Evolutionary conservation across 805 yeast species (phyloP), one percentile per base, ranked within the genome.

Genomic region (Spathaspora gorwiae): DNA sequence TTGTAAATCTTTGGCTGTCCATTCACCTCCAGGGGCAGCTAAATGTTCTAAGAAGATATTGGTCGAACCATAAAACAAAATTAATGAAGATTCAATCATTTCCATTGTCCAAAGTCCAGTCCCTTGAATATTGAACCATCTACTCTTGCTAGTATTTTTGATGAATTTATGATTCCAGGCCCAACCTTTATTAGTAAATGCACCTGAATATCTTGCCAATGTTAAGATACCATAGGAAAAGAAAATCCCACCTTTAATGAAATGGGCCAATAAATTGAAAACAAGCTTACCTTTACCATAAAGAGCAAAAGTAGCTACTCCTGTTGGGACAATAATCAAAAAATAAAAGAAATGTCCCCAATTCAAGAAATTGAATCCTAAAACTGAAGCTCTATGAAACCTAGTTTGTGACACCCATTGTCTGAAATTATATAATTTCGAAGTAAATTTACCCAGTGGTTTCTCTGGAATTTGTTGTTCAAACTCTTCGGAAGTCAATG

Each of bases 201-300:
- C 87, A 3, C 99, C 99, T 55, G 89, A 81, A 64, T 87, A 90
- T 54, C 98, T 80, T 1, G 90, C 86, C 35, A 94, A 72, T n/a
- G 95, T 78, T 6, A 90, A 60, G 7, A 90, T 49, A 15, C 99
- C 99, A 35, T 86, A 68, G 5, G 73, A 51, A 47, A 89, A 74
- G 60, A 92, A 92, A 2, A 92, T 94, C 26, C 92, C 94, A 48
- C 99, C 99, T 65, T 92, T 92, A 63, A 92, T 92, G 76, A 89
- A 88, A 65, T 92, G 99, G 1, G 99, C 99, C 46, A 92, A 73
- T 43, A 92, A 64, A 55, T 88, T 89, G 69, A 88, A 92, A 11
- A 90, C 83, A 15, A 71, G 70, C 10, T 55, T 59, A 3, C 81
- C 90, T 63, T 78, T 66, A 35, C 96, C 98, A 56, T 90, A 64